Conservation (phyloP, 306 rosid genomes). For the Sophora flavescens region DNA sequence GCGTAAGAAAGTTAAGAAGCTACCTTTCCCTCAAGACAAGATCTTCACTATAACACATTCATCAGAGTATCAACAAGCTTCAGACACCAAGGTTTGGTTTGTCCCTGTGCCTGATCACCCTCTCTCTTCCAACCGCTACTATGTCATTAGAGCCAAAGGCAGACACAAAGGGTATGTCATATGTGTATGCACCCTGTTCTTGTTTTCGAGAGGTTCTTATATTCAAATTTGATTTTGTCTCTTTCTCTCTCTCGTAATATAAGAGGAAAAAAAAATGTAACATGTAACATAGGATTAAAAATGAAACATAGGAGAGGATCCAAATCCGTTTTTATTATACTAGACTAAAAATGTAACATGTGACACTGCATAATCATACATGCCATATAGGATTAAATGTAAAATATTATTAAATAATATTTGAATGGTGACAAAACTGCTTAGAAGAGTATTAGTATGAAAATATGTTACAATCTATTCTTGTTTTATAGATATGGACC, state of each 20-base stretch:
- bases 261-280: too few species aligned
- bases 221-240: too few species aligned
- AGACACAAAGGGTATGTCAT: slow-evolving; percentile 74
- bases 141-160: slow-evolving; percentile 78
- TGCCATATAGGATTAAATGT: background rate
- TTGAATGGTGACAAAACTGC: background rate
- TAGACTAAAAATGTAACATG: background rate
- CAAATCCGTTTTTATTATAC: too few species aligned
- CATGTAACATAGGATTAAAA: too few species aligned
- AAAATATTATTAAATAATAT: too few species aligned
- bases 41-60: slow-evolving; percentile 58
- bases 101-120: slow-evolving; percentile 84
- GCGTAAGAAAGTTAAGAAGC: slow-evolving; percentile 61
- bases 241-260: too few species aligned
- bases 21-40: slow-evolving; percentile 86
- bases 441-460: background rate
- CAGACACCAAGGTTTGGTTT: slow-evolving; percentile 67
- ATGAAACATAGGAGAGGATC: too few species aligned
- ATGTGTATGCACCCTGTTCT: background rate
- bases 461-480: too few species aligned
- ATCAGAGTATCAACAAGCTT: slow-evolving; percentile 62
- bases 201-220: too few species aligned
- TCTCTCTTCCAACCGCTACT: slow-evolving; percentile 79
- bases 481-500: background rate
- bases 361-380: background rate